Conservation (phyloP, 768 basidiomycete genomes). For the Boletus rubescentipes region DNA sequence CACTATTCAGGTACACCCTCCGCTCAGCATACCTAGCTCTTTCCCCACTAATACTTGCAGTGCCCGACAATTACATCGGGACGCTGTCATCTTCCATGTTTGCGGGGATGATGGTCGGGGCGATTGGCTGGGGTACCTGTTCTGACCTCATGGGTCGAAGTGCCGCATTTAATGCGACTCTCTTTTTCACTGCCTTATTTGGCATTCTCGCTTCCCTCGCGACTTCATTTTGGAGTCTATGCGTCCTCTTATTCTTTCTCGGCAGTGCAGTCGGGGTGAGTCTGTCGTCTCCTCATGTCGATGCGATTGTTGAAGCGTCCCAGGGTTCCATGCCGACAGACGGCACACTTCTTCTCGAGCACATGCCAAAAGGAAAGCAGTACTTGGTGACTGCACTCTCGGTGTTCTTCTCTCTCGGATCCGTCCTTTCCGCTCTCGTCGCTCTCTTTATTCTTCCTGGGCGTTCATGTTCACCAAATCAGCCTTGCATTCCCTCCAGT, state of each 20-base stretch:
- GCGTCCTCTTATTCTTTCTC: constrained; percentile 78
- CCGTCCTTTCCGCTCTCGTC: constrained; percentile 80
- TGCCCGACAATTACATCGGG: constrained; percentile 77
- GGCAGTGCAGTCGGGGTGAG: constrained; percentile 92
- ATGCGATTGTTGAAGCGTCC: neutral
- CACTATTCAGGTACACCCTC: constrained; percentile 68
- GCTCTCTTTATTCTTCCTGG: constrained; percentile 78
- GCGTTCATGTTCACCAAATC: constrained; percentile 57
- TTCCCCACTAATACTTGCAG: constrained; percentile 37
- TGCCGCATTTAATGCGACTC: constrained; percentile 88
- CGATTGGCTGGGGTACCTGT: constrained; percentile 89
- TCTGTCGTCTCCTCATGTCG: constrained; percentile 4
- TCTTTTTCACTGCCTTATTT: constrained; percentile 88
- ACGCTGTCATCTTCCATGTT: constrained; percentile 86
- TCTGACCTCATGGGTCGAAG: constrained; percentile 89
- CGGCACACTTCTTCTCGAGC: constrained; percentile 88
- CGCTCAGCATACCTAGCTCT: constrained; percentile 3
- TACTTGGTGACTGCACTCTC: constrained; percentile 91
- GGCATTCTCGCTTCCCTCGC: constrained; percentile 78
- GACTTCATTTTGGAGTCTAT: constrained; percentile 65
- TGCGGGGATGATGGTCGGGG: constrained; percentile 96
- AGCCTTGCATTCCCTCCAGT: constrained; percentile 59
- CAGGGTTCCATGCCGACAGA: constrained; percentile 97
- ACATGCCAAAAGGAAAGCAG: constrained; percentile 88
- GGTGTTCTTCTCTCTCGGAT: constrained; percentile 94